Conservation (phyloP, 2,329 filamentous ascomycete species). For the Colletotrichum sp. region DNA sequence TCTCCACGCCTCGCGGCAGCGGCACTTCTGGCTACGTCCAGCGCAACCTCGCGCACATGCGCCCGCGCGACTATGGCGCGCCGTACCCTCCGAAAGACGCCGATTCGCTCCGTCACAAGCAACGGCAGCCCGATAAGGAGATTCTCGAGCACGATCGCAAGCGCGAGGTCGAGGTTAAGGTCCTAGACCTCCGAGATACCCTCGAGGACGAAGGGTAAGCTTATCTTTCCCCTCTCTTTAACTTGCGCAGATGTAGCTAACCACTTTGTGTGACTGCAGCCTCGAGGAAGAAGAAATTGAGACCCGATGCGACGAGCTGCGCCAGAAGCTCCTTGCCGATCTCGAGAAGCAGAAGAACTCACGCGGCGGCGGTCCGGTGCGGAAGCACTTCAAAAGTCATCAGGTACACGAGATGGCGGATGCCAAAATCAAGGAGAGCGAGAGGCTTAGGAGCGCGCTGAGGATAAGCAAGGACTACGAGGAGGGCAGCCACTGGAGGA, state of each 20-base stretch:
- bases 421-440: conserved; percentile 95
- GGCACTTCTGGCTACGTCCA: conserved; percentile 98
- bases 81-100: conserved; percentile 77
- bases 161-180: conserved; percentile 89
- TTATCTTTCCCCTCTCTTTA: conserved; percentile 31
- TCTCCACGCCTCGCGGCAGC: conserved; percentile 90
- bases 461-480: conserved; percentile 87
- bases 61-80: conserved; percentile 78
- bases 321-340: conserved; percentile 44
- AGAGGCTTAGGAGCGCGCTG: conserved; percentile 83
- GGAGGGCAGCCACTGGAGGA: conserved; percentile 85
- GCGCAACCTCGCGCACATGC: conserved; percentile 89
- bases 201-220: conserved; percentile 85
- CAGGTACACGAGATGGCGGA: conserved; percentile 96
- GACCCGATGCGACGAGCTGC: conserved; percentile 50
- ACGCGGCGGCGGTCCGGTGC: conserved; percentile 37
- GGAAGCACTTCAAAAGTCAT: conserved; percentile 79
- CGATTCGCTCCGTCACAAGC: conserved; percentile 73
- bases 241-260: not conserved
- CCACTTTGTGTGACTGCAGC: conserved; percentile 41
- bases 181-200: conserved; percentile 86
- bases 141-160: conserved; percentile 95
- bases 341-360: conserved; percentile 40
- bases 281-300: conserved; percentile 93
- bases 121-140: conserved; percentile 85